These are phyloP conservation scores for Globisporangium barbulae DNA, from an alignment of 352 stramenopile species.

Conservation along the genomic window DNA sequence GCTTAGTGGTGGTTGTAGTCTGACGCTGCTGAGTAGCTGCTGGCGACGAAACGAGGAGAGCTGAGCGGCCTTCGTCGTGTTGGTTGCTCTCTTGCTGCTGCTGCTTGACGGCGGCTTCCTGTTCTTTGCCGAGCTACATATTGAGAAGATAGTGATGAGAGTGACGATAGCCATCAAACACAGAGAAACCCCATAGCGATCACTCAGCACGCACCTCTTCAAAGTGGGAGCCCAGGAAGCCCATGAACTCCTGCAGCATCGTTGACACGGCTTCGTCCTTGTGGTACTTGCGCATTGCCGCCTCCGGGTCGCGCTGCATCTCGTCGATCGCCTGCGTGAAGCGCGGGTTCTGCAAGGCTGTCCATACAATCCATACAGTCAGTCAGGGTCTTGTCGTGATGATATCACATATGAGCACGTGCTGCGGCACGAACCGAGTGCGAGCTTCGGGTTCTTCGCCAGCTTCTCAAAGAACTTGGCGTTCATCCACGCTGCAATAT, in stretches of 20 bases:
- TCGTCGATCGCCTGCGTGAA: slow-evolving; percentile 71
- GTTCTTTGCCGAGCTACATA: slow-evolving; percentile 38
- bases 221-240: slow-evolving; percentile 70
- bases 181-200: background rate
- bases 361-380: background rate
- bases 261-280: slow-evolving; percentile 52
- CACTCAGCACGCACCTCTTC: slow-evolving; percentile 45
- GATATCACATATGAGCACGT: background rate
- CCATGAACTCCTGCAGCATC: slow-evolving; percentile 72
- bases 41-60: slow-evolving; percentile 4
- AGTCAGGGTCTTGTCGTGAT: background rate
- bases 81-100: slow-evolving; percentile 14
- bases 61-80: background rate
- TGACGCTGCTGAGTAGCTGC: background rate
- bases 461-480: slow-evolving; percentile 70
- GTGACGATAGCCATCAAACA: background rate
- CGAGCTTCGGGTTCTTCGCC: slow-evolving; percentile 45
- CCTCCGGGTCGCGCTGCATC: slow-evolving; percentile 58
- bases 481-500: slow-evolving; percentile 68
- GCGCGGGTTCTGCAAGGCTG: slow-evolving; percentile 62
- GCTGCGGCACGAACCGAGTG: slow-evolving; percentile 30
- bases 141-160: background rate
- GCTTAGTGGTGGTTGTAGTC: background rate
- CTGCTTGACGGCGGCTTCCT: slow-evolving; percentile 16
- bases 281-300: slow-evolving; percentile 62